Conservation (phyloP, 2,329 filamentous ascomycete genomes). For the Magnaporthiopsis incrustans region DNA sequence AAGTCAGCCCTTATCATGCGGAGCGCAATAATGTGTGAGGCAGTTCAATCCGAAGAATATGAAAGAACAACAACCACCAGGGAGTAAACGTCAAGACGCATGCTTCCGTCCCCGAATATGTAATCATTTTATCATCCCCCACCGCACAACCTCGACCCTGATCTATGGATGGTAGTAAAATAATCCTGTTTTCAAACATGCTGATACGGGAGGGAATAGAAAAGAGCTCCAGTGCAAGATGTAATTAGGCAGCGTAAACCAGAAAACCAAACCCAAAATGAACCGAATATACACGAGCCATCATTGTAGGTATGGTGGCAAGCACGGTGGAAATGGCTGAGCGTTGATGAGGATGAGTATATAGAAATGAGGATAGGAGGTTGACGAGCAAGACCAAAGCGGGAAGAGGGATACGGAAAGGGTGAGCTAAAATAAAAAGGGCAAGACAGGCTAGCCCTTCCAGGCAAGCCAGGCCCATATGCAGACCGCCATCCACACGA, state of each 20-base stretch:
- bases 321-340: too few species aligned
- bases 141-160: too few species aligned
- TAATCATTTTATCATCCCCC: too few species aligned
- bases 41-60: not conserved
- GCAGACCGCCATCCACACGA: conserved; percentile 52
- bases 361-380: not conserved
- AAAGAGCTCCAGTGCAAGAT: not conserved
- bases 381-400: not conserved
- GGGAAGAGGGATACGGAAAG: not conserved
- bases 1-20: not conserved
- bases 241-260: not conserved
- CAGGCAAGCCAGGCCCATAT: conserved; percentile 63
- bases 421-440: not conserved
- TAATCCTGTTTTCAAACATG: too few species aligned
- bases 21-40: not conserved
- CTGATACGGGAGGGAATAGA: too few species aligned
- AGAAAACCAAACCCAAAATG: not conserved
- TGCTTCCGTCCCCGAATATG: too few species aligned
- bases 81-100: too few species aligned
- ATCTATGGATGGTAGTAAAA: too few species aligned
- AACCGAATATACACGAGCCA: not conserved
- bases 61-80: too few species aligned
- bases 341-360: too few species aligned
- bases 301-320: not conserved
- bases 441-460: conserved; percentile 42